Base-by-base conservation (phyloP, 768 basidiomycete genomes). In the Rhizopogon roseolus region DNA sequence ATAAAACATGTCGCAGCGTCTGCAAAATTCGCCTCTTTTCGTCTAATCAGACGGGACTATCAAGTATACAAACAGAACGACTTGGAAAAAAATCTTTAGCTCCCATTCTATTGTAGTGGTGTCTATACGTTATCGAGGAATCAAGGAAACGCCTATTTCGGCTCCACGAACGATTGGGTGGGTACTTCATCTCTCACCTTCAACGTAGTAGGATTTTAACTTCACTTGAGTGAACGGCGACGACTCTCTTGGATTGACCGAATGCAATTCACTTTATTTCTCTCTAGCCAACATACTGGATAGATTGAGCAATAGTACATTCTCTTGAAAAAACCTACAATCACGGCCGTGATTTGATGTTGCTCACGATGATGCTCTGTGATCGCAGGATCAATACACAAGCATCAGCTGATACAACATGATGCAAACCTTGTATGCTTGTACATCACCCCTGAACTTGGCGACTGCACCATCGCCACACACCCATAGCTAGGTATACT, bases 371-470 rank as follows among this genome's bases (percentile, higher is more conserved):
- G 53, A 92, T 73, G 55, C 79, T 85, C 89, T 86, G 66, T 17
- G 52, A 49, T 39, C n/a, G 8, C 17, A 25, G 37, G 40, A 51
- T 66, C 51, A 64, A 40, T 52, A 37, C 16, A 50, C 34, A 32
- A 25, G n/a, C 34, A 27, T 19, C 5, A 4, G 14, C 19, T 0
- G 37, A 42, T 37, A 19, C 7, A 39, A 27, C 28, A 9, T 11
- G 8, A 11, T 29, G 61, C 73, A 56, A 49, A 84, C 91, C 87
- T 96, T 97, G 78, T 97, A 97, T 10, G 81, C 83, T 62, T 91
- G 82, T 1, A 97, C 94, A 62, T 97, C 94, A 38, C 93, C 93
- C 68, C 73, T 82, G 76, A 93, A 96, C 68, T 92, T 91, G 54
- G 71, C 73, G 32, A 92, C 89, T 0, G 85, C 86, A 49, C 81